phyloP scores from a whole-genome alignment of 495 filamentous ascomycete species.

The Acidiella bohemica region DNA sequence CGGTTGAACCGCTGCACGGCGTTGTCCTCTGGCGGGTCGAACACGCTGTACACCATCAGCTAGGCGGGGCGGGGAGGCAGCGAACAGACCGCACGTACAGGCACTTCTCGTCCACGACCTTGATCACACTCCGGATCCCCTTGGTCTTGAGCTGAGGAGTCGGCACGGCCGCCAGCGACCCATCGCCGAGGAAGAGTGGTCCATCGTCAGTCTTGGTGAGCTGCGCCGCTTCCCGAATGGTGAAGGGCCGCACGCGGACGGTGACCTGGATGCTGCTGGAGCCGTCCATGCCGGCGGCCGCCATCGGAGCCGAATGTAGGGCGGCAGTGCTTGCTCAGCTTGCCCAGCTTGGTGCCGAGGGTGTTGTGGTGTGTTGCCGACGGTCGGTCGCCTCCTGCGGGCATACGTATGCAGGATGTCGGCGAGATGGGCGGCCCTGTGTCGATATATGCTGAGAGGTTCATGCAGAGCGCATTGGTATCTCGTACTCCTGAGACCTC shows the following conservation, averaged over 20 bases:
- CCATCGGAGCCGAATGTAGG: too few species aligned
- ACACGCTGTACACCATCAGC: constrained; percentile 65
- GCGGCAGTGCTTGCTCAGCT: too few species aligned
- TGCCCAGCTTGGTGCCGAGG: too few species aligned
- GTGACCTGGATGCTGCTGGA: constrained; percentile 62
- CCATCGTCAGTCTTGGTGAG: constrained; percentile 68
- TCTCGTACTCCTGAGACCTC: too few species aligned
- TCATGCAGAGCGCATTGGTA: too few species aligned
- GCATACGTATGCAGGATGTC: too few species aligned
- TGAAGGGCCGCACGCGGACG: constrained; percentile 92
- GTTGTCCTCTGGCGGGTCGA: constrained; percentile 94
- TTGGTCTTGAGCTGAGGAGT: constrained; percentile 69
- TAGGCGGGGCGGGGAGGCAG: too few species aligned
- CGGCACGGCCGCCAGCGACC: constrained; percentile 73
- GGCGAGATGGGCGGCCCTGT: too few species aligned
- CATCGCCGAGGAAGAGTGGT: constrained; percentile 86
- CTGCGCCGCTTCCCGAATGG: constrained; percentile 57
- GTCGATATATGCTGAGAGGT: too few species aligned
- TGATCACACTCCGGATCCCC: constrained; percentile 81
- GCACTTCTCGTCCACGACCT: constrained; percentile 91
- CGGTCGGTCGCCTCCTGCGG: too few species aligned
- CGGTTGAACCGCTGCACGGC: constrained; percentile 82
- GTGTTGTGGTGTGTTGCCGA: too few species aligned
- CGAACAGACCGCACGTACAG: constrained; percentile 51
- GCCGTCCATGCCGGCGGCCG: constrained; percentile 28